Evolutionary conservation across 2,329 filamentous ascomycete species (phyloP).

Genomic region (Penicillium hesseltinei): DNA sequence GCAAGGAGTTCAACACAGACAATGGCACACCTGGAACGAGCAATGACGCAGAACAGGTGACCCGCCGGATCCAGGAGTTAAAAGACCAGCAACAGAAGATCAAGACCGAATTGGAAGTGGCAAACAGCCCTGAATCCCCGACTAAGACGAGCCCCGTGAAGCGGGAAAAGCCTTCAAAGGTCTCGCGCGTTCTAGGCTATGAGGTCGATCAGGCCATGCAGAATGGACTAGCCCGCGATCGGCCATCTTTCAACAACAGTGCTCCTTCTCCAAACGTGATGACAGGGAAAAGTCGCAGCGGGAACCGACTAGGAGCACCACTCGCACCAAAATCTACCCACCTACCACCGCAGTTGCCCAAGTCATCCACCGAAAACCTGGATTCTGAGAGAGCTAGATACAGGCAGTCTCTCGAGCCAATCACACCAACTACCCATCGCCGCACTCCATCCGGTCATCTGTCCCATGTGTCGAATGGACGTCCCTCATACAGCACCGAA

Average conservation of each 20-base stretch:
- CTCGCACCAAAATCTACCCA: conserved; percentile 30
- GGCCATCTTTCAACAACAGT: conserved; percentile 51
- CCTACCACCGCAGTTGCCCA: conserved; percentile 23
- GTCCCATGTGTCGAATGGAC: conserved; percentile 39
- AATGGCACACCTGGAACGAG: conserved; percentile 39
- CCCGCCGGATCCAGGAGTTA: conserved; percentile 57
- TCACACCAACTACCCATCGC: conserved; percentile 33
- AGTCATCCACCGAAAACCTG: conserved; percentile 30
- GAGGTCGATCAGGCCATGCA: conserved; percentile 1
- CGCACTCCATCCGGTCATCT: conserved; percentile 41
- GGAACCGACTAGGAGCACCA: conserved; percentile 27
- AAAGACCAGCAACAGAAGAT: conserved; percentile 57
- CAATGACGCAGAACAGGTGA: conserved; percentile 55
- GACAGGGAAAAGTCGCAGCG: conserved; percentile 52
- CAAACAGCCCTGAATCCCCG: conserved; percentile 33
- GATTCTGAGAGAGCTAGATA: conserved; percentile 31
- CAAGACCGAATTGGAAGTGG: conserved; percentile 48
- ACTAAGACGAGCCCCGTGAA: conserved; percentile 12
- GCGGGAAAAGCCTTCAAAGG: conserved; percentile 15
- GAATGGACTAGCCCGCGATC: conserved; percentile 7
- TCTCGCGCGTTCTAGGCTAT: conserved; percentile 6
- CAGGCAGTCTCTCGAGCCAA: conserved; percentile 31
- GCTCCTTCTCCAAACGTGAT: conserved; percentile 69
- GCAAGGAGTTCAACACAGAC: conserved; percentile 42
- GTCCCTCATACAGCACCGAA: conserved; percentile 60